phyloP scores from a whole-genome alignment of 257 asterid species.

The Craterostigma plantagineum region DNA sequence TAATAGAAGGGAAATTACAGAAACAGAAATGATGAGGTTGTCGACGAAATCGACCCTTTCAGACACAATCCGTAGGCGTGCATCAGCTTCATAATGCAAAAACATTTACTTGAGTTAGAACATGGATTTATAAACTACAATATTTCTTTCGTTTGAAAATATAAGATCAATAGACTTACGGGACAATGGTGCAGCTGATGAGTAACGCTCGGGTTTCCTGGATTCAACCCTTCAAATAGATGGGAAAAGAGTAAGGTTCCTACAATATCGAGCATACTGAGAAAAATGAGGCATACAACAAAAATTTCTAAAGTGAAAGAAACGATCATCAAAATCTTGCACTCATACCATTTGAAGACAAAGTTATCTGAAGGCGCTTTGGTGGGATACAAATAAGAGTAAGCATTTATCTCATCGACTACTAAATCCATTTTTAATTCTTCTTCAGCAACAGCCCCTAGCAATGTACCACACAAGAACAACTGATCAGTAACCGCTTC shows the following conservation, averaged over 20 bases:
- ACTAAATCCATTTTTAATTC: constrained; percentile 41
- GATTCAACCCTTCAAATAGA: constrained; percentile 99
- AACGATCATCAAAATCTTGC: neutral
- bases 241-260: constrained; percentile 78
- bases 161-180: constrained; percentile 36
- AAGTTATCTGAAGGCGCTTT: constrained; percentile 43
- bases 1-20: constrained; percentile 37
- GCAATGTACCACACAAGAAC: constrained; percentile 9
- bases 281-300: no score
- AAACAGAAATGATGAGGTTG: constrained; percentile 70
- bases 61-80: constrained; percentile 97
- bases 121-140: no score
- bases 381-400: constrained; percentile 60
- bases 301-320: no score
- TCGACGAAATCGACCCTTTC: constrained; percentile 86
- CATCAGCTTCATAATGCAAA: constrained; percentile 66
- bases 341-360: constrained; percentile 59
- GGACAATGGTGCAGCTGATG: constrained; percentile 97
- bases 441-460: constrained; percentile 45
- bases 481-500: constrained; percentile 2
- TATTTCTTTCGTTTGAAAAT: neutral
- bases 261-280: constrained; percentile 18
- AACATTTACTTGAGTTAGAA: no score
- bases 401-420: constrained; percentile 73
- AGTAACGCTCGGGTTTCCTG: constrained; percentile 95